Evolutionary conservation across 2,329 filamentous ascomycete genomes (phyloP).

Genomic region (Sclerotinia trifoliorum): DNA sequence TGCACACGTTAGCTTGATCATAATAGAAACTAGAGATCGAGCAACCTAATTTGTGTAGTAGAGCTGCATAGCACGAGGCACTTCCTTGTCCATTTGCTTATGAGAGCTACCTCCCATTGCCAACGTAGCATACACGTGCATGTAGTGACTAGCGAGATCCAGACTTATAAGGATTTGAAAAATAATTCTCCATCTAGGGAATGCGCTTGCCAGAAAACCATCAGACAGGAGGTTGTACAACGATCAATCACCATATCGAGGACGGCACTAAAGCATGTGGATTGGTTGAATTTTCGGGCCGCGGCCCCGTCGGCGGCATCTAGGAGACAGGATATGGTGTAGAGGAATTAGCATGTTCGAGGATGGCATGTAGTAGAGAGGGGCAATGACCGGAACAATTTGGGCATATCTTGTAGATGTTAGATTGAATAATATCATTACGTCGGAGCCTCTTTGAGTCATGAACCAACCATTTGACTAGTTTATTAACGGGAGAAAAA

Average conservation of each 20-base stretch:
- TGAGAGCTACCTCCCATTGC: slow-evolving; percentile 82
- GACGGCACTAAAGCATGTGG: slow-evolving; percentile 92
- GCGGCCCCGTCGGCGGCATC: slow-evolving; percentile 93
- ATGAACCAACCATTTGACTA: too few relatives aligned
- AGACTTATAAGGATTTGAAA: slow-evolving; percentile 93
- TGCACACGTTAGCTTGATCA: slow-evolving; percentile 42
- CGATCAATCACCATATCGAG: slow-evolving; percentile 99
- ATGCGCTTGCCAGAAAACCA: slow-evolving; percentile 94
- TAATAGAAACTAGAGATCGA: slow-evolving; percentile 25
- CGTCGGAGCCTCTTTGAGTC: too few relatives aligned
- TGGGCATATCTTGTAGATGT: slow-evolving; percentile 64
- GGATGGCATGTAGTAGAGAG: slow-evolving; percentile 99
- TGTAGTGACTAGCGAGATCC: slow-evolving; percentile 94
- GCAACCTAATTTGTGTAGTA: slow-evolving; percentile 97
- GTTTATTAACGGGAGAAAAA: too few relatives aligned
- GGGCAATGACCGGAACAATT: slow-evolving; percentile 79
- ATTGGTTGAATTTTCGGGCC: slow-evolving; percentile 84
- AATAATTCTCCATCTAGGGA: slow-evolving; percentile 87
- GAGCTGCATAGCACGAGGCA: slow-evolving; percentile 85
- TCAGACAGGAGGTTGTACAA: slow-evolving; percentile 90
- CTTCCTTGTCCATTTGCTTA: slow-evolving; percentile 86
- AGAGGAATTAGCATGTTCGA: slow-evolving; percentile 87
- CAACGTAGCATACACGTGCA: slow-evolving; percentile 97
- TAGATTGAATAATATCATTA: too few relatives aligned
- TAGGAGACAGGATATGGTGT: slow-evolving; percentile 90